Conservation (phyloP, 768 basidiomycete genomes). For the Lactarius tabidus region DNA sequence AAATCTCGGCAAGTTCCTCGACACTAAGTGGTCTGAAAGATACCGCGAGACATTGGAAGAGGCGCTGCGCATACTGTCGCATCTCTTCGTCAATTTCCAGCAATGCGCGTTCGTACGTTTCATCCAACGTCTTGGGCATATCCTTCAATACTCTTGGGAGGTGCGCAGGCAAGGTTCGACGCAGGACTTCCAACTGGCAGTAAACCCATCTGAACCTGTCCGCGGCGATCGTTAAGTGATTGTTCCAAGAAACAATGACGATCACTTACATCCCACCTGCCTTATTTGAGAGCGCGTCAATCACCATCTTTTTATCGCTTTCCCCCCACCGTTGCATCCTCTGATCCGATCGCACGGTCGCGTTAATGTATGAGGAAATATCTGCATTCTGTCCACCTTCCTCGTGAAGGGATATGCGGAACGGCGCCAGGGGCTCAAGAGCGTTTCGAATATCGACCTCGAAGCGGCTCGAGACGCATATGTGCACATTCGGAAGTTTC, state of each 20-base stretch:
- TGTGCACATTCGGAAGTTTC: not conserved
- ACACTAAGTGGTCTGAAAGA: conserved; percentile 1
- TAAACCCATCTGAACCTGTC: conserved; percentile 7
- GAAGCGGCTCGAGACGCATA: conserved; percentile 5
- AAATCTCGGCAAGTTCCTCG: conserved; percentile 6
- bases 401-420: not conserved
- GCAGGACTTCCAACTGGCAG: conserved; percentile 4
- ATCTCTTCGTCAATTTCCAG: not conserved
- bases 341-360: not conserved
- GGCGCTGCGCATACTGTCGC: not conserved
- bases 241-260: too few species aligned
- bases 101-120: not conserved
- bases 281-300: not conserved
- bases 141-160: not conserved
- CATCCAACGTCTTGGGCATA: conserved; percentile 4
- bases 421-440: not conserved
- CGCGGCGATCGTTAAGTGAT: not conserved
- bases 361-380: not conserved
- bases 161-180: not conserved
- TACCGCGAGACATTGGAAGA: conserved; percentile 9
- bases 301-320: not conserved
- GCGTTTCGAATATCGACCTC: conserved; percentile 3
- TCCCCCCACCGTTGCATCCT: not conserved
- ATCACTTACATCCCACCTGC: conserved; percentile 6
- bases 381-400: conserved; percentile 2